A percentile compares a stretch with the other conserved stretches of the same genome.
These are phyloP conservation scores for Tricholoma hemisulphureum DNA, from an alignment of 768 basidiomycete genomes.

Conservation along the genomic window DNA sequence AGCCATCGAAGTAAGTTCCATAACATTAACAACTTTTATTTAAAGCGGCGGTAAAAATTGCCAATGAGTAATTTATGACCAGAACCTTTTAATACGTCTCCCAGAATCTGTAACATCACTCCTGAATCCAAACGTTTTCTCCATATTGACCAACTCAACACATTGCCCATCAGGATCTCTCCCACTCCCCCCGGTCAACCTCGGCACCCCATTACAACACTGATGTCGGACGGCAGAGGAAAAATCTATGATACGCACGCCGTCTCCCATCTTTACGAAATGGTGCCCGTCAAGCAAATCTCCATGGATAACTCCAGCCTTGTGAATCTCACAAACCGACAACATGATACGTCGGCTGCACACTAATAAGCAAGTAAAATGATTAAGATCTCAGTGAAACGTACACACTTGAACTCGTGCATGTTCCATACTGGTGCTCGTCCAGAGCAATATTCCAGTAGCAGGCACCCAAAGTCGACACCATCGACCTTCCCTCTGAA, in stretches of 20 bases:
- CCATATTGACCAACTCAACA: constrained; percentile 21
- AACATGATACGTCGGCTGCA: constrained; percentile 31
- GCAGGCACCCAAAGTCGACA: constrained; percentile 28
- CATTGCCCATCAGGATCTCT: constrained; percentile 11
- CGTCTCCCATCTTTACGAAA: constrained; percentile 28
- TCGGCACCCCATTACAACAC: constrained; percentile 20
- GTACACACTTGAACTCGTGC: constrained; percentile 24
- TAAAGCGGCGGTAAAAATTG: too few relatives aligned
- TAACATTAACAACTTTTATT: too few relatives aligned
- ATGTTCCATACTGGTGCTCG: constrained; percentile 7
- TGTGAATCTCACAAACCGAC: constrained; percentile 34
- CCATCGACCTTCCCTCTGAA: constrained; percentile 29
- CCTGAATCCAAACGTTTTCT: constrained; percentile 8
- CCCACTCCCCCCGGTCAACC: neutral
- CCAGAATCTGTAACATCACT: constrained; percentile 1
- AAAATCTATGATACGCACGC: constrained; percentile 39
- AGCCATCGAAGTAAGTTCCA: too few relatives aligned
- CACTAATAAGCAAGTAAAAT: neutral
- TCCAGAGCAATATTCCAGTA: constrained; percentile 39
- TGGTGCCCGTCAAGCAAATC: constrained; percentile 30
- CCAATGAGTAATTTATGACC: constrained; percentile 4
- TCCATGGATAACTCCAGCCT: constrained; percentile 36
- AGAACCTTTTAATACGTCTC: neutral
- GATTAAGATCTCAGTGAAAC: neutral
- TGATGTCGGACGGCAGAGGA: constrained; percentile 27